These are phyloP conservation scores for Neurospora crassa DNA, from an alignment of 2,329 filamentous ascomycete species.

Conservation along the genomic window DNA sequence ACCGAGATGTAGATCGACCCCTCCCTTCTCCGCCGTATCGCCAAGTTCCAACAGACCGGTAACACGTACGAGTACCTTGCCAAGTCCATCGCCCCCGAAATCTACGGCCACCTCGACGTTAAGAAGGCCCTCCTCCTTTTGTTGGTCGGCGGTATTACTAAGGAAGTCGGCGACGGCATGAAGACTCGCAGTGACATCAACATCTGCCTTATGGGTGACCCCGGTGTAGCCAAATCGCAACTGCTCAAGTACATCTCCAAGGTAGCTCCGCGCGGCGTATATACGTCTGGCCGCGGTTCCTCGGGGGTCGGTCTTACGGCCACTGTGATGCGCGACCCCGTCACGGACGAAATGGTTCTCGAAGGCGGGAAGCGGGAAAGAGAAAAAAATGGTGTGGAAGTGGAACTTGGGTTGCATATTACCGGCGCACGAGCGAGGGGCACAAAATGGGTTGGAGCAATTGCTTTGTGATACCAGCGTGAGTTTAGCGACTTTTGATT, in stretches of 20 bases:
- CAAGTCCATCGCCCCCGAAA: conserved; percentile 93
- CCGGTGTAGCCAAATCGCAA: conserved; percentile 98
- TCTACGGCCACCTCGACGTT: conserved; percentile 91
- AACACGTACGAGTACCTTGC: conserved; percentile 94
- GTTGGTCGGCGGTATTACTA: conserved; percentile 90
- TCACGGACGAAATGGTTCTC: conserved; percentile 77
- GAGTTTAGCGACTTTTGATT: not conserved
- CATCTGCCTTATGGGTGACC: conserved; percentile 97
- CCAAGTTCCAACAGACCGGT: conserved; percentile 73
- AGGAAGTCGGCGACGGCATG: conserved; percentile 97
- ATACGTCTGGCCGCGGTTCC: conserved; percentile 72
- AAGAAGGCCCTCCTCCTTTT: conserved; percentile 96
- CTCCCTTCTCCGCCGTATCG: conserved; percentile 71
- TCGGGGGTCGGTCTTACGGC: conserved; percentile 76
- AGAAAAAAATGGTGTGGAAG: not conserved
- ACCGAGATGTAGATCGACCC: conserved; percentile 82
- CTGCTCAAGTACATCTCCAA: conserved; percentile 97
- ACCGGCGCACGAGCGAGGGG: not conserved
- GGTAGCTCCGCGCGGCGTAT: conserved; percentile 85
- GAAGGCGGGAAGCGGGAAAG: conserved; percentile 43
- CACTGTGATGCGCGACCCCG: conserved; percentile 74
- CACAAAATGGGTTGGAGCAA: not conserved
- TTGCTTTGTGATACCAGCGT: not conserved
- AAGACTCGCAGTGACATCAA: conserved; percentile 98
- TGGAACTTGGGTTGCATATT: not conserved